A percentile compares a stretch with the other conserved stretches of the same genome.
phyloP scores from a whole-genome alignment of 208 protist species.

The Histomonas meleagridis region DNA sequence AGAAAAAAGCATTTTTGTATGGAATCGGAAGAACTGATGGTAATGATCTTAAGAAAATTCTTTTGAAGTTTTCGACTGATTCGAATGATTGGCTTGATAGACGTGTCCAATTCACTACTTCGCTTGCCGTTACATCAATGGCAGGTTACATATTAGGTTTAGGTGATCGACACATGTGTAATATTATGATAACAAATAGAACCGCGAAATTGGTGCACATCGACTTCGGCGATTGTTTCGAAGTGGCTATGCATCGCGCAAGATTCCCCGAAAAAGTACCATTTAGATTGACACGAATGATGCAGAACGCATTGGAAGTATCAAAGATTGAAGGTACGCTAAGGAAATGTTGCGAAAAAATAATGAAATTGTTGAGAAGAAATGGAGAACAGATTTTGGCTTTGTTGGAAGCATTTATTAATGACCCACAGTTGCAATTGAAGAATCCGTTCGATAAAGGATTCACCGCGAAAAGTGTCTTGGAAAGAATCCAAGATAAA shows the following conservation, averaged over 20 bases:
- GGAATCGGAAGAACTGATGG: neutral
- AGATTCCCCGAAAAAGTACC: slow-evolving; percentile 34
- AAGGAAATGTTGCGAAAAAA: neutral
- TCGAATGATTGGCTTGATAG: neutral
- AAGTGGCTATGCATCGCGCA: neutral
- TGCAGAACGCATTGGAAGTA: neutral
- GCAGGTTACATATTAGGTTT: slow-evolving; percentile 16
- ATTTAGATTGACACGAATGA: slow-evolving; percentile 25
- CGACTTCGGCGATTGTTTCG: slow-evolving; percentile 28
- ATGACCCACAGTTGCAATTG: slow-evolving; percentile 48
- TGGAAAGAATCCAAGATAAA: neutral
- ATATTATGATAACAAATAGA: slow-evolving; percentile 33
- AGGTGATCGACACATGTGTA: slow-evolving; percentile 1
- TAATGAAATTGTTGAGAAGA: neutral
- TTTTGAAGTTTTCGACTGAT: neutral
- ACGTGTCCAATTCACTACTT: neutral
- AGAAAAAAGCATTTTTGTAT: neutral
- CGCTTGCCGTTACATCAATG: slow-evolving; percentile 3
- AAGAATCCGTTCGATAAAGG: no score
- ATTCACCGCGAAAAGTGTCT: neutral
- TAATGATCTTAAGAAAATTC: neutral
- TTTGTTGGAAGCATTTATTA: slow-evolving; percentile 29
- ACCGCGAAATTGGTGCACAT: slow-evolving; percentile 14
- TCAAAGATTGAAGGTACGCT: slow-evolving; percentile 32
- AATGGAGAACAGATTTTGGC: neutral